Evolutionary conservation across 805 yeast genomes (phyloP).

Genomic region (Wickerhamia fluorescens): DNA sequence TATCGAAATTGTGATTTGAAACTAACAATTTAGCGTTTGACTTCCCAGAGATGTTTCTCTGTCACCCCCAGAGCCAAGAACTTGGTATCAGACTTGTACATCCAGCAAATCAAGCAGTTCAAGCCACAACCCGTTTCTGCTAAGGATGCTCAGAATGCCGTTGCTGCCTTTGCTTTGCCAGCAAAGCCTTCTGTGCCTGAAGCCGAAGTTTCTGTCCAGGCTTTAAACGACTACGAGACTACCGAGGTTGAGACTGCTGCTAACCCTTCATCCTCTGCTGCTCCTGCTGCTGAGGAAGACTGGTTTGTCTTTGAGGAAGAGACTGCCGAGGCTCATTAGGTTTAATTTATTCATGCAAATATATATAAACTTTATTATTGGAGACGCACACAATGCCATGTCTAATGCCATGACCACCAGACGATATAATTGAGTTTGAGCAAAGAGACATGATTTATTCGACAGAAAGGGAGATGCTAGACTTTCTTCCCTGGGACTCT

Average conservation of each 20-base stretch:
- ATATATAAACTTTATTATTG: too few relatives aligned
- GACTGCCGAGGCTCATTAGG: constrained; percentile 48
- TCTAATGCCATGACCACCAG: too few relatives aligned
- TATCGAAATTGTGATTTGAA: too few relatives aligned
- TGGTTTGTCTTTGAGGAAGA: constrained; percentile 77
- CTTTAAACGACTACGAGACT: constrained; percentile 61
- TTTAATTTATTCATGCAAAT: constrained; percentile 1
- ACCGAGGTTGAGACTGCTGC: constrained; percentile 64
- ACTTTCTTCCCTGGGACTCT: too few relatives aligned
- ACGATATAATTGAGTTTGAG: too few relatives aligned
- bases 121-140: constrained; percentile 74
- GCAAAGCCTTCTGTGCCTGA: constrained; percentile 69
- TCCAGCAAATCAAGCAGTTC: constrained; percentile 81
- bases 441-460: too few relatives aligned
- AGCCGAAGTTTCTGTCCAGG: constrained; percentile 62
- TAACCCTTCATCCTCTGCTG: constrained; percentile 25
- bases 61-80: constrained; percentile 41
- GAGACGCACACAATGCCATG: too few relatives aligned
- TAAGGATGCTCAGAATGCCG: constrained; percentile 69
- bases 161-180: constrained; percentile 80
- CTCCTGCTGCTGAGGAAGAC: constrained; percentile 52
- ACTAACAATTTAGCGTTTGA: constrained; percentile 20
- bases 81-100: constrained; percentile 76
- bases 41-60: constrained; percentile 36
- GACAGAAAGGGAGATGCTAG: too few relatives aligned